Evolutionary conservation across 495 filamentous ascomycete species (phyloP).

Genomic region (Lentithecium fluviatile): DNA sequence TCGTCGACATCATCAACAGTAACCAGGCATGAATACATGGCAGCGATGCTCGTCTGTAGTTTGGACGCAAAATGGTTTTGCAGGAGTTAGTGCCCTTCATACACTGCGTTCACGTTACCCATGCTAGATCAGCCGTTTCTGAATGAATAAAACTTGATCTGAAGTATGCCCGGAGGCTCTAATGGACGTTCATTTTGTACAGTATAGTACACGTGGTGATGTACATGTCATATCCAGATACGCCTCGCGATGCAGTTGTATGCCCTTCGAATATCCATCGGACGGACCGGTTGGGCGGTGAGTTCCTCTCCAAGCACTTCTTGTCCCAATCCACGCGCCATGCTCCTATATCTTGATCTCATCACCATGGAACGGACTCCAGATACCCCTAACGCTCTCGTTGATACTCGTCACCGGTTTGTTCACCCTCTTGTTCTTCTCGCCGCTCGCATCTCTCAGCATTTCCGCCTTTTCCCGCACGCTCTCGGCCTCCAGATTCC

Average conservation of each 20-base stretch:
- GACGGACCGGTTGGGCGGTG: not conserved
- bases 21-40: conserved; percentile 42
- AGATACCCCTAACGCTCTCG: conserved; percentile 90
- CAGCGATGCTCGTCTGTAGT: conserved; percentile 15
- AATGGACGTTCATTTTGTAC: not conserved
- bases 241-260: not conserved
- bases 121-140: not conserved
- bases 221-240: not conserved
- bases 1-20: conserved; percentile 68
- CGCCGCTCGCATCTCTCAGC: conserved; percentile 78
- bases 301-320: no score
- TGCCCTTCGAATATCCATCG: not conserved
- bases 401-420: conserved; percentile 86
- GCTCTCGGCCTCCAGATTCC: conserved; percentile 76
- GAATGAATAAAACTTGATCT: not conserved
- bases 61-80: not conserved
- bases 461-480: conserved; percentile 78
- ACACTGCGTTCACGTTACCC: no score
- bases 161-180: not conserved
- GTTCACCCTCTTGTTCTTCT: conserved; percentile 75
- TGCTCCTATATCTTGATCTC: conserved; percentile 29
- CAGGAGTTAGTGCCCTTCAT: no score
- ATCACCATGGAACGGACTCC: conserved; percentile 84
- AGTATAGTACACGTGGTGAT: not conserved
- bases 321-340: not conserved